Percentiles rank a stretch among this genome's conserved stretches.
These are phyloP conservation scores for Hanseniaspora pseudoguilliermondii DNA, from an alignment of 805 yeast genomes.

Conservation along the genomic window DNA sequence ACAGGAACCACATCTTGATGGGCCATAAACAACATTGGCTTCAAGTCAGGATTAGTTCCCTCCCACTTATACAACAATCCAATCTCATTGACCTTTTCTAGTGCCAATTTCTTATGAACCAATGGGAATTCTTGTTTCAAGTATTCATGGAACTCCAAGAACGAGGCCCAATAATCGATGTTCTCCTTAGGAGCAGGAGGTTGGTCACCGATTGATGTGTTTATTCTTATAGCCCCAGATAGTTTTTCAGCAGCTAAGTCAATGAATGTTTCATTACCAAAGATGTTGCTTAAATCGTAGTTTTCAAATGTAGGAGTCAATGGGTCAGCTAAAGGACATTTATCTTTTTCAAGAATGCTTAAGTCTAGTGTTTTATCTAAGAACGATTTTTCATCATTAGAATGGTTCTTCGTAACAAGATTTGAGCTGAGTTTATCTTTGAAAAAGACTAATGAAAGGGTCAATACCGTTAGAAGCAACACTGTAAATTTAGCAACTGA, in stretches of 20 bases:
- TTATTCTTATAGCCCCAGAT: conserved; percentile 48
- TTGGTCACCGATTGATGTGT: conserved; percentile 52
- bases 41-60: conserved; percentile 40
- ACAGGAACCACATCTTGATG: conserved; percentile 84
- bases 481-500: background rate
- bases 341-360: background rate
- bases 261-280: conserved; percentile 29
- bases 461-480: background rate
- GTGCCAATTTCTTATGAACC: conserved; percentile 34
- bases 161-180: conserved; percentile 35
- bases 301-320: conserved; percentile 19
- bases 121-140: conserved; percentile 46
- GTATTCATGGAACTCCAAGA: conserved; percentile 39
- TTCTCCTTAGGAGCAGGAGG: conserved; percentile 26
- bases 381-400: conserved; percentile 33
- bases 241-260: conserved; percentile 34
- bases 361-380: conserved; percentile 34
- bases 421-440: background rate
- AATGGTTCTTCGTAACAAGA: background rate
- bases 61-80: conserved; percentile 56
- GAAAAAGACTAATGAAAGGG: background rate
- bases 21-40: conserved; percentile 61
- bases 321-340: conserved; percentile 19
- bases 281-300: conserved; percentile 20
- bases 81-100: conserved; percentile 47